Evolutionary conservation across 2,329 filamentous ascomycete species (phyloP).

Genomic region (Aurifilum marmelostoma): DNA sequence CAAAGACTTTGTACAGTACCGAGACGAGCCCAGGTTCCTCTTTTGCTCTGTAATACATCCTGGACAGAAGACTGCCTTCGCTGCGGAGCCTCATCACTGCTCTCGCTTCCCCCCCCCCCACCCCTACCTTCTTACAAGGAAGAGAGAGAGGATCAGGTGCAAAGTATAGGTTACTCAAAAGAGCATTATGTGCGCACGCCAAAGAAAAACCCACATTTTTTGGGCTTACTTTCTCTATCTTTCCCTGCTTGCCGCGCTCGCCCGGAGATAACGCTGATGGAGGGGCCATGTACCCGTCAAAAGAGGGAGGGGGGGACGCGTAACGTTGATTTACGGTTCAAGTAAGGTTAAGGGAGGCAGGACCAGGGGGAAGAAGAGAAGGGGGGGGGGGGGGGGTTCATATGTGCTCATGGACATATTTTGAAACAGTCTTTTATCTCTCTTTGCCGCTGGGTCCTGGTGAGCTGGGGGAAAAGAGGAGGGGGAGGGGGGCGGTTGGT

Average conservation of each 20-base stretch:
- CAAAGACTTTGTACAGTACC: too few species aligned
- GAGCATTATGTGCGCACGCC: neutral
- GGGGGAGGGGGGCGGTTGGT: too few species aligned
- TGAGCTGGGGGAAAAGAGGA: too few species aligned
- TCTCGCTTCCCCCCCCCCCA: too few species aligned
- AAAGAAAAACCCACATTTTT: too few species aligned
- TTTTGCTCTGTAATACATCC: neutral
- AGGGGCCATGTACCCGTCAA: neutral
- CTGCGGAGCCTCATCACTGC: neutral
- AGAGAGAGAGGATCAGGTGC: neutral
- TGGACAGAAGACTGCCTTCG: too few species aligned
- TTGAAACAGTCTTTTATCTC: neutral
- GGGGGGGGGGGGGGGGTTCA: neutral
- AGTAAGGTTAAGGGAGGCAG: constrained; percentile 21
- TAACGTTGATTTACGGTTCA: constrained; percentile 24
- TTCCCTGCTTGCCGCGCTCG: neutral
- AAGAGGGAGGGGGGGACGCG: constrained; percentile 8
- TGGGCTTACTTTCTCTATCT: neutral
- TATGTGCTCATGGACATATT: neutral
- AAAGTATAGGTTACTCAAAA: neutral
- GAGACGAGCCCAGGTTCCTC: too few species aligned
- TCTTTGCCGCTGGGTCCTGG: neutral
- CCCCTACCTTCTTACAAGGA: neutral
- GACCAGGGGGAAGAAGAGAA: neutral
- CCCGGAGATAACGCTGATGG: neutral